Evolutionary conservation across 2,329 filamentous ascomycete species (phyloP), one percentile per base, ranked within the genome.

Genomic region (Fusarium sp.): DNA sequence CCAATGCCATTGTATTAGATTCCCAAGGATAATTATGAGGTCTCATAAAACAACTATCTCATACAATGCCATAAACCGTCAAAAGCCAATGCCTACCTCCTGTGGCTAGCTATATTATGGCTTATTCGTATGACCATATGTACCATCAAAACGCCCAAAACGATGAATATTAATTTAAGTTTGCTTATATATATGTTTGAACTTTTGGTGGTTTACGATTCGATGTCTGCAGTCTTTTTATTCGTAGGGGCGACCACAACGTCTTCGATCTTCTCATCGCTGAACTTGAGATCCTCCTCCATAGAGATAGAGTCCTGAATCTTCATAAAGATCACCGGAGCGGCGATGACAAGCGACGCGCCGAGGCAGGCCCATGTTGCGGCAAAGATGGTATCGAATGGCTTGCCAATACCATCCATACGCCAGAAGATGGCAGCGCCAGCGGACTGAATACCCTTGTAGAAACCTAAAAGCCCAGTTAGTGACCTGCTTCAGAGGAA

Each of bases 201-300:
- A 1, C 25, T 40, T 27, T 6, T 25, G 34, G 34, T 32, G n/a
- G 22, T 24, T 63, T 51, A 75, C 20, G 71, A 63, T 25, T 75
- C 73, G 8, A 61, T 45, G 14, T 70, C 70, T 6, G 50, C n/a
- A 4, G 46, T 49, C 63, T 73, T 76, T 40, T 71, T 73, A 8
- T 53, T 45, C 8, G 40, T 44, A 1, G 66, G 56, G 12, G 53
- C 59, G 11, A 59, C 66, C 42, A 76, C 54, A 25, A 97, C 91
- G 71, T 97, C 93, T 51, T 87, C 88, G 11, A 91, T 77, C 0
- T 91, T 96, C 86, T 97, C 93, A 77, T 97, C 94, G 32, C 92
- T 93, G 81, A 94, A 95, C 77, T 90, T 90, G 54, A 97, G 84
- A 80, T 98, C 95, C 60, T 95, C 90, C 80, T 95, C 93, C 9